Percentiles rank a stretch among this genome's conserved stretches.
These are phyloP conservation scores for Fusarium albosuccineum DNA, from an alignment of 2,329 filamentous ascomycete species.

Conservation along the genomic window DNA sequence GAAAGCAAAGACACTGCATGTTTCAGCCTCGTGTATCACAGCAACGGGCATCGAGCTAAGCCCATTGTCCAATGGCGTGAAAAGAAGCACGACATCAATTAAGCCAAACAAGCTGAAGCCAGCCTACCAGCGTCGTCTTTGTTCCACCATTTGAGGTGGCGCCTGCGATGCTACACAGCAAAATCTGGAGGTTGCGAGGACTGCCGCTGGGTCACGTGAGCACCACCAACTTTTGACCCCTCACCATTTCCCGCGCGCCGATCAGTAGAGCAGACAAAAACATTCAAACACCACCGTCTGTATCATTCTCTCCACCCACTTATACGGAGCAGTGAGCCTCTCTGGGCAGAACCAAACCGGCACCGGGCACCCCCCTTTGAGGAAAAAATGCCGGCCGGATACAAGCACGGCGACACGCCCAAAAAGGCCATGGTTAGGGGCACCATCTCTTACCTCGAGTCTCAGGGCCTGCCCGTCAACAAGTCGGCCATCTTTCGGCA, in stretches of 20 bases:
- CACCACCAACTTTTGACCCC: slow-evolving; percentile 37
- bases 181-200: not conserved
- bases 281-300: slow-evolving; percentile 48
- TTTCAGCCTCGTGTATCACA: slow-evolving; percentile 10
- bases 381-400: slow-evolving; percentile 49
- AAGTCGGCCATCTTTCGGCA: slow-evolving; percentile 57
- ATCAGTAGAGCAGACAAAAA: slow-evolving; percentile 49
- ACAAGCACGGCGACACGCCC: slow-evolving; percentile 54
- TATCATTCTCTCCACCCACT: slow-evolving; percentile 45
- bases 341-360: not conserved
- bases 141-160: not conserved
- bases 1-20: too few relatives aligned
- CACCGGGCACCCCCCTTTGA: not conserved
- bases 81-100: not conserved
- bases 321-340: slow-evolving; percentile 15
- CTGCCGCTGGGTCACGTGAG: slow-evolving; percentile 38
- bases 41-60: not conserved
- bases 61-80: not conserved
- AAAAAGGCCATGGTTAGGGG: slow-evolving; percentile 57
- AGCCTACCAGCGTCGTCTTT: not conserved
- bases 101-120: not conserved
- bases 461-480: slow-evolving; percentile 54
- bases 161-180: not conserved
- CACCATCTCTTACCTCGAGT: slow-evolving; percentile 56
- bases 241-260: slow-evolving; percentile 22